Base-by-base conservation (phyloP, 2,329 filamentous ascomycete genomes). In the Chaetomiaceae sp. region DNA sequence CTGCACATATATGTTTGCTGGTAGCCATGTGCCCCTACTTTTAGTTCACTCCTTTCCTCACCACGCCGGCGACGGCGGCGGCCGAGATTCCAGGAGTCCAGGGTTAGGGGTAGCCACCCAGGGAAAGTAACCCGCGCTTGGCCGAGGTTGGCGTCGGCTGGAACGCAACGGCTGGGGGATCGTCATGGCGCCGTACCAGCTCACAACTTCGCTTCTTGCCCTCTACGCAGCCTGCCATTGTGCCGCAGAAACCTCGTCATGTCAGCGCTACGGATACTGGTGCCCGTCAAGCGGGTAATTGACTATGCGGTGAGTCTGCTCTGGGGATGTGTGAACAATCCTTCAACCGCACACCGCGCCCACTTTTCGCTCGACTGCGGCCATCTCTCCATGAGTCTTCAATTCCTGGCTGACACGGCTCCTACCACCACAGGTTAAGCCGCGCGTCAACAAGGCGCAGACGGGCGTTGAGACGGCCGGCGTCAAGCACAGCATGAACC, bases 401-500 rank as follows among this genome's bases (percentile, higher is more conserved):
- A 14, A 18, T 22, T 20, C 24, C n/a, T 32, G 14, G n/a, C 45
- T 45, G 36, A 47, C 41, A 24, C 26, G 30, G n/a, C 20, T 38
- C 22, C 27, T 11, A n/a, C 38, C 24, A 30, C 30, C 17, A 22
- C 46, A 84, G 80, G 78, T 83, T 72, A 83, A 83, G 62, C 79
- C 79, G 47, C 78, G 80, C 57, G 78, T 84, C 65, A 84, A 84
- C 73, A 83, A 82, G 66, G 70, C 79, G 60, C 76, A 79, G 69
- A 96, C 91, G 51, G 91, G 82, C 63, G 85, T 98, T 69, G 91
- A 96, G 71, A 95, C 87, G 45, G 77, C 84, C 55, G 87, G 87
- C 58, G 89, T 97, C 62, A 97, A 97, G 72, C 91, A 97, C 78
- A 90, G 84, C 65, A 91, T 98, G 81, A 98, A 97, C 76, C 93